phyloP scores from a whole-genome alignment of 805 yeast species.

The Wickerhamiella azyma region DNA sequence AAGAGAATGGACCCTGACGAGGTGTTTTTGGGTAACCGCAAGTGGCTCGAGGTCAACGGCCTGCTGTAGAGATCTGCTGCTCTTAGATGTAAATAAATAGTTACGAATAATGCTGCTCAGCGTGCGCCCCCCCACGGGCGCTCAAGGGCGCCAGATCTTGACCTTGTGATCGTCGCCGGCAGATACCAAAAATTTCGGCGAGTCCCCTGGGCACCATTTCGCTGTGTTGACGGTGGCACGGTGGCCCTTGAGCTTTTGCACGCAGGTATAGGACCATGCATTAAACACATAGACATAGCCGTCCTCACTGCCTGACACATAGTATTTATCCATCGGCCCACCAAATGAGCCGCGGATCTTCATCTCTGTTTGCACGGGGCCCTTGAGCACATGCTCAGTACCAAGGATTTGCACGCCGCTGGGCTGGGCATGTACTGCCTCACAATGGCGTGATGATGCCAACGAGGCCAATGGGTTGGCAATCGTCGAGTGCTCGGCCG shows the following conservation, averaged over 20 bases:
- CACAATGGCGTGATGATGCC: constrained; percentile 1
- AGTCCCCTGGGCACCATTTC: constrained; percentile 45
- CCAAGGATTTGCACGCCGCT: background rate
- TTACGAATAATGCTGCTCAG: background rate
- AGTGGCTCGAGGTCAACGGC: constrained; percentile 78
- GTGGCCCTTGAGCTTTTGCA: constrained; percentile 52
- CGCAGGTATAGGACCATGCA: constrained; percentile 49
- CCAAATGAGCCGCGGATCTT: constrained; percentile 72
- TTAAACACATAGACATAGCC: constrained; percentile 71
- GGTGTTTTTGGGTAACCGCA: constrained; percentile 60
- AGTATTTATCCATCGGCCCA: constrained; percentile 50
- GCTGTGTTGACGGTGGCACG: constrained; percentile 59
- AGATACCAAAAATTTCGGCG: constrained; percentile 49
- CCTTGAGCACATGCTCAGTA: constrained; percentile 36
- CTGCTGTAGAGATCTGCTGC: constrained; percentile 10
- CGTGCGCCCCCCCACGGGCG: too few species aligned
- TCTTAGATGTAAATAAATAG: background rate
- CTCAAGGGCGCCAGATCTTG: constrained; percentile 32
- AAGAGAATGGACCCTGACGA: constrained; percentile 64
- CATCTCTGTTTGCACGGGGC: constrained; percentile 39
- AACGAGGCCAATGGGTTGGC: background rate
- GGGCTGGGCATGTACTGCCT: constrained; percentile 2
- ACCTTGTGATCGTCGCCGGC: constrained; percentile 73
- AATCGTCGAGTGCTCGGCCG: background rate
- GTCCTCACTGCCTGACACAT: constrained; percentile 76